Base-by-base conservation (phyloP, 768 basidiomycete species). In the Hypsizygus marmoreus region DNA sequence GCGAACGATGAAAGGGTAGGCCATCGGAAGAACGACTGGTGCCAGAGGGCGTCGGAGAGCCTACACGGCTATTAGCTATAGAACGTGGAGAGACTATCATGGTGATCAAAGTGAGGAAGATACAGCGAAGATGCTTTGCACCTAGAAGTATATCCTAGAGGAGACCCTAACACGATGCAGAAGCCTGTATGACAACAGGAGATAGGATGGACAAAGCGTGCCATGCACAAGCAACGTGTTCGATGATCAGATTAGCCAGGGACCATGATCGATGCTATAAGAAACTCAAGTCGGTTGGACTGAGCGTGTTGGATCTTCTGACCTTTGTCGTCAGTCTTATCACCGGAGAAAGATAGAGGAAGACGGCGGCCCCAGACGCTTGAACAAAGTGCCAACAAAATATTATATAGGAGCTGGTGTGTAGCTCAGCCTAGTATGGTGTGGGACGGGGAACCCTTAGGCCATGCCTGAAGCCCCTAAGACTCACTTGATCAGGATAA, bases 1-100 rank as follows among this genome's bases (percentile, higher is more conserved):
- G 67, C 8, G 71, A 70, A 29, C 74, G 69, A 22, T 66, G 56
- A 44, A 68, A 71, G 12, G 70, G 55, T 14, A 72, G 62, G 19
- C 47, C 45, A 51, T 61, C 60, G 7, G 60, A 56, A 1, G 47
- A 36, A 35, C 54, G 55, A 34, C 51, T 47, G 32, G 50, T 50
- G 4, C 51, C 43, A 20, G 63, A 59, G 6, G 65, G 66, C 11
- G 58, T 57, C 8, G 67, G 61, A 1, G 67, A 65, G 31, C 54
- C 37, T 22, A 49, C 47, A 16, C 64, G 55, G 35, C 52, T 50
- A 13, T 16, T 39, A 28, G 51, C 43, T 42, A 19, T 9, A 39
- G 38, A 40, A 49, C 51, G 49, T 53, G 29, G 14, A 32, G 28
- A 22, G 11, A 12, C 19, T 28, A 4, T 6, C 4, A n/a, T 9